Conservation (phyloP, 164 flowering plant genomes). For the Platanus orientalis region DNA sequence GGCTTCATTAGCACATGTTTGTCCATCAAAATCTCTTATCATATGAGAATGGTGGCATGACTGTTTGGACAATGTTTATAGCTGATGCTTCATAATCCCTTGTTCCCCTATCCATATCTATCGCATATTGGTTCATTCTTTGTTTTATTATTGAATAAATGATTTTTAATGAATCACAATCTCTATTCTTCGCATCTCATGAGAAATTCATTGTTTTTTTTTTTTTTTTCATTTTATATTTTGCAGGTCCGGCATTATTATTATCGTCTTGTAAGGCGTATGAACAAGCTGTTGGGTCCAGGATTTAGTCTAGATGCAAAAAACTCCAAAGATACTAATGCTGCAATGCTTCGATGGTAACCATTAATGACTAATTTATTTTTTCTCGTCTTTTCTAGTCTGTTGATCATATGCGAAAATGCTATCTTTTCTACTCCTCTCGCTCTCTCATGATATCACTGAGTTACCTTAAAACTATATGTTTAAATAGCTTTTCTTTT, state of each 20-base stretch:
- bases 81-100: not conserved
- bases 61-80: too few relatives aligned
- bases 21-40: too few relatives aligned
- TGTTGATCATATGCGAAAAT: not conserved
- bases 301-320: conserved; percentile 83
- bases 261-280: conserved; percentile 91
- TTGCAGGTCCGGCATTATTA: conserved; percentile 97
- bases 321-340: conserved; percentile 93
- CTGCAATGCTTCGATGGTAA: conserved; percentile 99
- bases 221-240: conserved; percentile 5
- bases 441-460: not conserved
- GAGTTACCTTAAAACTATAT: too few relatives aligned
- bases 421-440: not conserved
- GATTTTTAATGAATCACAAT: not conserved
- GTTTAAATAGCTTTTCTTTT: too few relatives aligned
- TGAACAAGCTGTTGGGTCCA: conserved; percentile 97
- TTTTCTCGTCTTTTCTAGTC: conserved; percentile 2
- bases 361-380: not conserved
- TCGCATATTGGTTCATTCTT: not conserved
- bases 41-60: too few relatives aligned
- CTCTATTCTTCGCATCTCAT: conserved; percentile 3
- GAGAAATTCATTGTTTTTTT: not conserved
- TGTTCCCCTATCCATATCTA: not conserved
- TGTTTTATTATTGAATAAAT: not conserved
- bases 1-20: too few relatives aligned